A percentile compares a stretch with the other conserved stretches of the same genome.
These are phyloP conservation scores for Diddensiella transvaalensis DNA, from an alignment of 805 yeast species.

Conservation along the genomic window DNA sequence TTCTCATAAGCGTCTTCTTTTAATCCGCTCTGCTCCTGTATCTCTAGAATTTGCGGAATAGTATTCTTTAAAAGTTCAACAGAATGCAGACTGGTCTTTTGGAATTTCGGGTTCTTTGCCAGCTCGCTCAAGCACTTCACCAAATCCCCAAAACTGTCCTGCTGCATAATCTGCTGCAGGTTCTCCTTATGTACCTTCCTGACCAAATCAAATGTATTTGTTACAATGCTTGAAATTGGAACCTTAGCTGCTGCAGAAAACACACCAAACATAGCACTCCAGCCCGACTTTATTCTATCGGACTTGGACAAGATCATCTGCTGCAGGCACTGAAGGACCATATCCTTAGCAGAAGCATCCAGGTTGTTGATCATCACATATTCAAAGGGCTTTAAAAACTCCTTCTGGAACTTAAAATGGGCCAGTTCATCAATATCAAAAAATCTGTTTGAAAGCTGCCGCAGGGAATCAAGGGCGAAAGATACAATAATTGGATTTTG, in stretches of 20 bases:
- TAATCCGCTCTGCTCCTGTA: constrained; percentile 3
- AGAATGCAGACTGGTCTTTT: constrained; percentile 74
- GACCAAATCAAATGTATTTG: constrained; percentile 60
- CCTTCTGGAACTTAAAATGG: constrained; percentile 93
- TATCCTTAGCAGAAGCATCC: constrained; percentile 69
- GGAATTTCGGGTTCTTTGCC: constrained; percentile 80
- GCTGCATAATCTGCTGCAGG: constrained; percentile 58
- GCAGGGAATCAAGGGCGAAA: constrained; percentile 89
- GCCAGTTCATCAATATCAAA: constrained; percentile 90
- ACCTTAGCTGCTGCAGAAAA: constrained; percentile 70
- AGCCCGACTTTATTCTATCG: constrained; percentile 78
- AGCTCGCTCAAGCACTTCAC: constrained; percentile 74
- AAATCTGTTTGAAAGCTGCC: constrained; percentile 90
- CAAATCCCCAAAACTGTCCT: constrained; percentile 64
- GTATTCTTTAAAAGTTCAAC: constrained; percentile 67
- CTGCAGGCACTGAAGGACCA: constrained; percentile 85
- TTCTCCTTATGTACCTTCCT: constrained; percentile 59
- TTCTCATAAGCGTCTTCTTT: constrained; percentile 31
- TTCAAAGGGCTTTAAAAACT: constrained; percentile 87
- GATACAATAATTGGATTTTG: constrained; percentile 70
- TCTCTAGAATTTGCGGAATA: constrained; percentile 54
- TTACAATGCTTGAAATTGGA: constrained; percentile 53
- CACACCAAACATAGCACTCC: constrained; percentile 84
- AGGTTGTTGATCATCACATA: constrained; percentile 67
- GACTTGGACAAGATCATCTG: constrained; percentile 81